phyloP scores from a whole-genome alignment of 805 yeast genomes.

The Kuraishia cidri region DNA sequence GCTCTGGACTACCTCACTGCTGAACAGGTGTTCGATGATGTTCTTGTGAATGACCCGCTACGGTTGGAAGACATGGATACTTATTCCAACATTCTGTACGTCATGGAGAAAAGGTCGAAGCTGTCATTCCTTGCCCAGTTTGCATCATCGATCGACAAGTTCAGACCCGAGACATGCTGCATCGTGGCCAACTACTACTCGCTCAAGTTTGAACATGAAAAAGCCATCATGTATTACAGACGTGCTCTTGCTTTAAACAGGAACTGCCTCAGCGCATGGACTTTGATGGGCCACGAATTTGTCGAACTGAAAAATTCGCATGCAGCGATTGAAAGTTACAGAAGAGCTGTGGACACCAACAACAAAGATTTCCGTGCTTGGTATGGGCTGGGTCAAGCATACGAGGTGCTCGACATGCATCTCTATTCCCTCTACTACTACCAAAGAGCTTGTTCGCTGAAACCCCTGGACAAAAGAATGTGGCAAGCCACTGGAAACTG shows the following conservation, averaged over 20 bases:
- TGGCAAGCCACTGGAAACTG: conserved; percentile 95
- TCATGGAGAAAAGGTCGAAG: conserved; percentile 82
- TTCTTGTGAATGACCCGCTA: conserved; percentile 69
- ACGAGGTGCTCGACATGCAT: conserved; percentile 94
- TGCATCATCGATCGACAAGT: conserved; percentile 73
- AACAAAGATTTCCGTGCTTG: conserved; percentile 90
- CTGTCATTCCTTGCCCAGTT: conserved; percentile 81
- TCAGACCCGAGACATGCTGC: conserved; percentile 92
- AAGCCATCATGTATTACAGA: conserved; percentile 87
- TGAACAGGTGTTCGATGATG: conserved; percentile 68
- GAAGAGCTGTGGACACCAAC: conserved; percentile 88
- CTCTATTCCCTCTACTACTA: conserved; percentile 86
- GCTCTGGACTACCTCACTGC: conserved; percentile 80
- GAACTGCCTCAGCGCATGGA: conserved; percentile 88
- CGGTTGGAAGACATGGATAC: conserved; percentile 87
- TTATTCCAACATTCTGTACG: conserved; percentile 91
- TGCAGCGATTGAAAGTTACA: conserved; percentile 93
- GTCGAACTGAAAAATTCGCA: conserved; percentile 93
- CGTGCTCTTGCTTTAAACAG: conserved; percentile 79
- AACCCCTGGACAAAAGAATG: conserved; percentile 86
- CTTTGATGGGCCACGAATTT: conserved; percentile 97
- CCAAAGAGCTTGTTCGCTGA: conserved; percentile 81
- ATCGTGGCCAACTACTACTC: conserved; percentile 91
- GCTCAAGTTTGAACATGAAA: conserved; percentile 86
- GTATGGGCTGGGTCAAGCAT: conserved; percentile 98